Percentiles rank a stretch among this genome's conserved stretches.
These are phyloP conservation scores for Exophiala bonariae DNA, from an alignment of 2,329 filamentous ascomycete species.

Conservation along the genomic window DNA sequence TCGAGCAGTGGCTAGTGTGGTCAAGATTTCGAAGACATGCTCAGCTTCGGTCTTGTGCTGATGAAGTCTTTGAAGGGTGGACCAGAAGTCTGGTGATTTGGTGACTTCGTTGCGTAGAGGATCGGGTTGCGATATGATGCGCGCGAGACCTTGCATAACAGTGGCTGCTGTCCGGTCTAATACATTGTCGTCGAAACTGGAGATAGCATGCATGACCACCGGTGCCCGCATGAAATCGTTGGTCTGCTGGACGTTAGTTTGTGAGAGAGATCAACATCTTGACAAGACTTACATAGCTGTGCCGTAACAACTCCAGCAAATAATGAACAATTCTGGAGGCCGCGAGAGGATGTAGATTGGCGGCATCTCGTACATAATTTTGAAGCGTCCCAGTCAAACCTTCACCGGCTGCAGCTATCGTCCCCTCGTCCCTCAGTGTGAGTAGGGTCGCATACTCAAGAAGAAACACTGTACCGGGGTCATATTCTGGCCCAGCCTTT, in stretches of 20 bases:
- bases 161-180: slow-evolving; percentile 74
- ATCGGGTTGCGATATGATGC: slow-evolving; percentile 75
- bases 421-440: slow-evolving; percentile 72
- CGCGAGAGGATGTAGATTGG: slow-evolving; percentile 77
- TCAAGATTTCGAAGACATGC: slow-evolving; percentile 83
- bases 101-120: slow-evolving; percentile 88
- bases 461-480: slow-evolving; percentile 85
- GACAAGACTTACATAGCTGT: slow-evolving; percentile 71
- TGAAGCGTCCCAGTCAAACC: slow-evolving; percentile 79
- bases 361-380: slow-evolving; percentile 74
- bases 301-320: slow-evolving; percentile 74
- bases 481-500: slow-evolving; percentile 66
- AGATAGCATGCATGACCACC: slow-evolving; percentile 87
- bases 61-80: slow-evolving; percentile 75
- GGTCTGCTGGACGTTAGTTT: slow-evolving; percentile 56
- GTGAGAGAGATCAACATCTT: background rate
- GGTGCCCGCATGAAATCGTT: slow-evolving; percentile 89
- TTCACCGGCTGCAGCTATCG: slow-evolving; percentile 72
- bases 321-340: slow-evolving; percentile 85
- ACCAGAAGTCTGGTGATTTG: slow-evolving; percentile 97
- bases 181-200: slow-evolving; percentile 76
- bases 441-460: slow-evolving; percentile 85
- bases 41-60: slow-evolving; percentile 68
- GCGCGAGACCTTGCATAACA: slow-evolving; percentile 74
- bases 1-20: slow-evolving; percentile 69